Base-by-base conservation (phyloP, 352 stramenopile species). In the Phytophthora hibernalis region DNA sequence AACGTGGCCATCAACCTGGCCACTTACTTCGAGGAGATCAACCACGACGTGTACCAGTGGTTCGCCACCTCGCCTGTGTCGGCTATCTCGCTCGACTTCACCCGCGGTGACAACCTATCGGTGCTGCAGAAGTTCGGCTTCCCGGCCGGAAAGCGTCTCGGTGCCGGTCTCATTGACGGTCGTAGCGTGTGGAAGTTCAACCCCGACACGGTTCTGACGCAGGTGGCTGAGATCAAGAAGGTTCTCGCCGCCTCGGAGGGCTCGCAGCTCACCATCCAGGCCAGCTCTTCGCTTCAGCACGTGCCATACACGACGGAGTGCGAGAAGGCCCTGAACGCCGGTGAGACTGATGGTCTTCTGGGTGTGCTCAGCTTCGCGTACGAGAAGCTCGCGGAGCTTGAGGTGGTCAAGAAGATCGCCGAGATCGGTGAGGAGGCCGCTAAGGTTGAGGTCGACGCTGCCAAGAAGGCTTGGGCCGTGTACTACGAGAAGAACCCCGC, bases 121-220 rank as follows among this genome's bases (percentile, higher is more conserved):
- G 65, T 97, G 45, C 70, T 97, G 18, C 68, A 89, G 58, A 96
- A 96, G 79, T 92, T 85, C 55, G 91, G 90, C 13, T 96, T 97
- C 70, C 89, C 90, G 9, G 70, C 75, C 2, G 76, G 76, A 67
- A 97, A 97, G 78, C 85, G 82, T 28, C 88, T 98, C 11, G 91
- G 91, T 47, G 90, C 88, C 11, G 93, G 92, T 62, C 63, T 98
- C 16, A 92, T 98, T 51, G 90, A 98, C 70, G 86, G 83, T 48
- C 90, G 92, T n/a, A 96, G 82, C 62, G 86, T 97, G 58, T 98
- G 93, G 93, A 95, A 93, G 74, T 85, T 96, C 61, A 87, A 96
- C 68, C 86, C 89, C 2, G 68, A 79, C 11, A 79, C 82, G 35
- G 63, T 93, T 18, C 37, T 88, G 33, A 54, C 64, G 1, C 65